Conservation (phyloP, 208 protist genomes). For the Tritrichomonas foetus region DNA sequence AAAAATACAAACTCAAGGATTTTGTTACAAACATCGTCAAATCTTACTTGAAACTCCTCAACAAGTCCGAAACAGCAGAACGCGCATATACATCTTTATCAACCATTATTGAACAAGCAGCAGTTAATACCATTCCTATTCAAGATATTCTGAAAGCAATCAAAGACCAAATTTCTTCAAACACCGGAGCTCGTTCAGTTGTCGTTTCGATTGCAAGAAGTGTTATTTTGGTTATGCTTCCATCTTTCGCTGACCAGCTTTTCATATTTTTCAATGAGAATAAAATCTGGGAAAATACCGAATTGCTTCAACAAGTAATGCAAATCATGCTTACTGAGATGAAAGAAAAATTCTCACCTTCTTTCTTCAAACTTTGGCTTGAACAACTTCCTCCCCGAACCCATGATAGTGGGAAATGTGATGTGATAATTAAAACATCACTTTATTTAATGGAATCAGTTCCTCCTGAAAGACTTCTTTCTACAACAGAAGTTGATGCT, state of each 20-base stretch:
- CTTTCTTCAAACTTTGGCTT: constrained; percentile 25
- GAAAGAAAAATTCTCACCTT: not conserved
- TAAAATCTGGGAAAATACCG: not conserved
- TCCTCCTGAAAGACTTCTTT: not conserved
- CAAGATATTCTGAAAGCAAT: not conserved
- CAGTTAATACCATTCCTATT: not conserved
- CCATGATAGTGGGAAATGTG: not conserved
- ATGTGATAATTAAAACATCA: not conserved
- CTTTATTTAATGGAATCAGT: not conserved
- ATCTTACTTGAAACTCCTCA: not conserved
- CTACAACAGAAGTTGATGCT: not conserved
- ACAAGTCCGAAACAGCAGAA: not conserved
- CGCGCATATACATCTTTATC: not conserved
- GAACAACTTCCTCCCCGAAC: not conserved
- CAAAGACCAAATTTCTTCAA: not conserved
- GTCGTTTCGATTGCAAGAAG: not conserved
- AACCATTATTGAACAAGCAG: not conserved
- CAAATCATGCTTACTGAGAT: not conserved
- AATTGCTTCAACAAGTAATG: not conserved
- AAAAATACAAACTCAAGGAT: not conserved
- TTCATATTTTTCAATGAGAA: not conserved
- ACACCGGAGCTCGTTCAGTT: not conserved
- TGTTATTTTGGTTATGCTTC: not conserved
- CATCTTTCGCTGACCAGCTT: not conserved
- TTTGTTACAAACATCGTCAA: not conserved